Evolutionary conservation across 2,329 filamentous ascomycete species (phyloP), one percentile per base, ranked within the genome.

Genomic region (Cylindrodendrum hubeiense): DNA sequence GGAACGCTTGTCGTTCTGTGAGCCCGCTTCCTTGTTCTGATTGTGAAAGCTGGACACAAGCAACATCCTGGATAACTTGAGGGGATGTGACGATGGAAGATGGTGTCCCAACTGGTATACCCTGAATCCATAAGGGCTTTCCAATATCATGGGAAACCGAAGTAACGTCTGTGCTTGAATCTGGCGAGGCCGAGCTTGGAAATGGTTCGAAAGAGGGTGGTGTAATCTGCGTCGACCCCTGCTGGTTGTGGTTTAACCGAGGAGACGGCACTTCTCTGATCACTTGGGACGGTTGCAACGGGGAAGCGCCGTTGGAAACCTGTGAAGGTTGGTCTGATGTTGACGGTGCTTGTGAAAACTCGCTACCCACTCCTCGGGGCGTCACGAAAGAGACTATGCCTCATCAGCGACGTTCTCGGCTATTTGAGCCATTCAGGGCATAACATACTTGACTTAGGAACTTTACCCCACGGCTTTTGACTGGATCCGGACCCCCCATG

Each of bases 1-100:
- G 37, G 13, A 53, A 60, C 28, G 54, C 50, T 22, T 66, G 47
- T 17, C 63, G 49, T 15, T 66, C 53, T 12, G 53, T 56, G n/a
- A 63, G 50, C 10, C 49, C 26, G 2, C 15, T 26, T 7, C n/a
- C 21, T 30, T 34, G 17, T 24, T 49, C 34, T 33, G 13, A 19
- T 12, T n/a, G 37, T 17, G 22, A 26, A 24, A 30, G 13, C 7
- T 44, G 15, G 15, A 26, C 19, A 22, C 2, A 39, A 10, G 12
- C 21, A 15, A 22, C 19, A 22, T 52, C 19, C n/a, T 34, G 21
- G 13, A 5, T 9, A 7, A 10, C 3, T 17, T 17, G 30, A 19
- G 30, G 33, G 5, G 22, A 9, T 5, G 24, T n/a, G 15, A 12
- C 10, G 22, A 6, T 2, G 7, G 12, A 52, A 12, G n/a, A 24